phyloP scores from a whole-genome alignment of 352 stramenopile genomes.

The Globisporangium paroecandrum region DNA sequence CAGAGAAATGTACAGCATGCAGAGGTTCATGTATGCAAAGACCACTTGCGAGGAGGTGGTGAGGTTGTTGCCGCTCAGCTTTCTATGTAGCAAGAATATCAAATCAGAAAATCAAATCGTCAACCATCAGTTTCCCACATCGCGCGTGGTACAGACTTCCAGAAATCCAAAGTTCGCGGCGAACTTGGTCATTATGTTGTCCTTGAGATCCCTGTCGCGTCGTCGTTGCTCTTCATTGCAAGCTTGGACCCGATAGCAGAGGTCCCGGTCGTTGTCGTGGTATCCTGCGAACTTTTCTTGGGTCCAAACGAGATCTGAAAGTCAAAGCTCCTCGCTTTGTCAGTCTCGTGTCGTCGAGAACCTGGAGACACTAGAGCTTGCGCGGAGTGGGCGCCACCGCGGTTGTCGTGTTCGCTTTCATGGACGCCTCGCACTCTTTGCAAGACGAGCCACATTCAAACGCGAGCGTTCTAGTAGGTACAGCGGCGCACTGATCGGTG shows the following conservation, averaged over 20 bases:
- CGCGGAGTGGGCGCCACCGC: neutral
- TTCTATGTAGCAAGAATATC: too few species aligned
- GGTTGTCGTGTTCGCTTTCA: neutral
- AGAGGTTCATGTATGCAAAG: too few species aligned
- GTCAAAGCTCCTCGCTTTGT: neutral
- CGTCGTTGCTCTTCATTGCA: slow-evolving; percentile 6
- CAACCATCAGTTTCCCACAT: too few species aligned
- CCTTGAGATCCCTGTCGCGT: neutral
- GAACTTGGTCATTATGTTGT: too few species aligned
- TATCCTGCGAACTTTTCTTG: neutral
- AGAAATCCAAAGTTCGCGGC: too few species aligned
- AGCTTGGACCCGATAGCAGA: neutral
- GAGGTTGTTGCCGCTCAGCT: too few species aligned
- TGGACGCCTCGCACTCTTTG: neutral
- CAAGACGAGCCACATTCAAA: neutral
- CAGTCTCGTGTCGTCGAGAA: neutral
- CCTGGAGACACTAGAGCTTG: neutral
- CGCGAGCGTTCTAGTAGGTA: neutral
- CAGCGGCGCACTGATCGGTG: neutral
- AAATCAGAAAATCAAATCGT: too few species aligned
- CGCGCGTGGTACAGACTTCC: too few species aligned
- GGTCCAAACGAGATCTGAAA: neutral
- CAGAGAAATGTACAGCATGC: too few species aligned
- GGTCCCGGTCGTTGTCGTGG: neutral
- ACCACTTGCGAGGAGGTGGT: too few species aligned